A percentile compares a stretch with the other conserved stretches of the same genome.
Conservation (phyloP, 371 early-diverging fungal species). For the Chytridium lagenaria region DNA sequence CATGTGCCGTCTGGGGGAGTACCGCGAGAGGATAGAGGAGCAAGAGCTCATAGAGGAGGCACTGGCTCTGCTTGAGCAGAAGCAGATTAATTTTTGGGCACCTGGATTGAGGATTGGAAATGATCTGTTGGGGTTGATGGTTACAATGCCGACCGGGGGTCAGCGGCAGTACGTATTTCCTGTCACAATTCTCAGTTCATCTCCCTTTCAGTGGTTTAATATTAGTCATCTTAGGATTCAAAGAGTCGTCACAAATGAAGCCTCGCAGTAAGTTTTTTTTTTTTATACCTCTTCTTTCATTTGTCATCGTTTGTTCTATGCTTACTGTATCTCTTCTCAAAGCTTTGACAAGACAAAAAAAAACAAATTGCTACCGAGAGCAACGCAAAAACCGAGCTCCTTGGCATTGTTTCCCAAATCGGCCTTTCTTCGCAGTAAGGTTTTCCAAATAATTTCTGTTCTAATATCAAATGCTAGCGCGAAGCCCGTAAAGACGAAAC, state of each 20-base stretch:
- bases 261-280: conserved; percentile 24
- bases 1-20: conserved; percentile 53
- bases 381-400: conserved; percentile 40
- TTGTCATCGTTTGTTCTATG: background rate
- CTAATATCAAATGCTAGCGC: background rate
- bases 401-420: conserved; percentile 26
- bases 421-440: conserved; percentile 42
- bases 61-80: conserved; percentile 44
- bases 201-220: background rate
- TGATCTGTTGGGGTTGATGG: conserved; percentile 54
- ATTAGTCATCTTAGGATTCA: conserved; percentile 19
- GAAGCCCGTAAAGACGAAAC: background rate
- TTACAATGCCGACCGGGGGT: conserved; percentile 54
- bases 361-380: conserved; percentile 25
- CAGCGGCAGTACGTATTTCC: conserved; percentile 42
- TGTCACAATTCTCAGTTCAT: too few species aligned
- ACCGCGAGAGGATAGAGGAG: conserved; percentile 48
- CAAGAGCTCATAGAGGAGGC: conserved; percentile 54
- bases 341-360: conserved; percentile 17
- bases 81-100: conserved; percentile 55
- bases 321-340: background rate
- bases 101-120: conserved; percentile 52
- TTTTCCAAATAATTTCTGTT: background rate
- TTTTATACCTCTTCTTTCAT: too few species aligned
- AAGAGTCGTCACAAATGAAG: conserved; percentile 27